phyloP scores from a whole-genome alignment of 768 basidiomycete genomes.

The Russula sp. region DNA sequence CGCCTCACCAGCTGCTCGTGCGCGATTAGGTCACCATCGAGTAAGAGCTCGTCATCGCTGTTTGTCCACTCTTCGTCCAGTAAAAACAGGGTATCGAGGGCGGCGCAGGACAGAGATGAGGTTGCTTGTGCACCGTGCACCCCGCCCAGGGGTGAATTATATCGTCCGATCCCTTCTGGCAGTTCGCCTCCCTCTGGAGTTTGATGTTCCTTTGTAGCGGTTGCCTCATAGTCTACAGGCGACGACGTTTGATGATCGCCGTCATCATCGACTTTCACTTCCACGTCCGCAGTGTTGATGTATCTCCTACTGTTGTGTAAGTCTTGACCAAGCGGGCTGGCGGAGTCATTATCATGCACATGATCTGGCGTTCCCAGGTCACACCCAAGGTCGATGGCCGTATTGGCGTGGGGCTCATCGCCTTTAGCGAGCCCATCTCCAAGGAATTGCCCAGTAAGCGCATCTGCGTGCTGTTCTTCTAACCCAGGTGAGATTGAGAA shows the following conservation, averaged over 20 bases:
- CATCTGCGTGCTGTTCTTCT: background rate
- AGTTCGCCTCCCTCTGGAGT: background rate
- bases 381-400: too few relatives aligned
- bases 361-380: background rate
- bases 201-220: background rate
- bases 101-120: background rate
- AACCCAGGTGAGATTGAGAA: background rate
- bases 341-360: background rate
- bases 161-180: background rate
- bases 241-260: background rate
- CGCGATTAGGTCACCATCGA: background rate
- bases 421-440: background rate
- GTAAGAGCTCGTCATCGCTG: constrained; percentile 5
- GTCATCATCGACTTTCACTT: background rate
- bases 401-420: background rate
- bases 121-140: background rate
- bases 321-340: background rate
- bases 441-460: background rate
- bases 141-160: background rate
- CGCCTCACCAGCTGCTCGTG: constrained; percentile 5
- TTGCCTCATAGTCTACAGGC: background rate
- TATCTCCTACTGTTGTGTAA: background rate
- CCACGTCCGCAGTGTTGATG: background rate
- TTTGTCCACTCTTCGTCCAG: constrained; percentile 3
- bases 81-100: background rate